phyloP scores from a whole-genome alignment of 352 stramenopile species.

The Phytophthora megakarya region DNA sequence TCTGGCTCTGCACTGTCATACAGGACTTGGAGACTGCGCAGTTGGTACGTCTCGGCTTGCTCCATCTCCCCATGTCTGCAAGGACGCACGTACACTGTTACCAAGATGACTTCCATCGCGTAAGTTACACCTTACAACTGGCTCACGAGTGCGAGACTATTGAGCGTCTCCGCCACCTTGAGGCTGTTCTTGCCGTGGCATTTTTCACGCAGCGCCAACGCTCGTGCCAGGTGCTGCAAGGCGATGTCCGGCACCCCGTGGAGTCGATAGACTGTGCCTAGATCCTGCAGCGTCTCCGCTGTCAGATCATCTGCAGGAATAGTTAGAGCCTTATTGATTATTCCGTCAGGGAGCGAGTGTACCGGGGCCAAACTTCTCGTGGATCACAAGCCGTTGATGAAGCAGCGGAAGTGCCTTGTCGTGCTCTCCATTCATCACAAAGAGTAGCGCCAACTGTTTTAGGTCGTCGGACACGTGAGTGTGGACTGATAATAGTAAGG shows the following conservation, averaged over 20 bases:
- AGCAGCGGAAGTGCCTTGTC: constrained; percentile 71
- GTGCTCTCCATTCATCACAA: constrained; percentile 70
- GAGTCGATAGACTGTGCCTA: constrained; percentile 75
- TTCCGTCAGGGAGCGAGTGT: not conserved
- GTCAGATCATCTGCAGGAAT: constrained; percentile 50
- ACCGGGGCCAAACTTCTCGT: constrained; percentile 80
- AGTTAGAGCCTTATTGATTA: not conserved
- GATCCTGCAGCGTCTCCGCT: constrained; percentile 65
- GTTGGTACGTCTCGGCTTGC: constrained; percentile 52
- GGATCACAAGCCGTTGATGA: constrained; percentile 80
- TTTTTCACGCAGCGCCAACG: constrained; percentile 47
- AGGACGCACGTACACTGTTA: not conserved
- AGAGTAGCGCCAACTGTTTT: constrained; percentile 67
- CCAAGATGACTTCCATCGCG: not conserved
- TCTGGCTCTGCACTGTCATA: constrained; percentile 61
- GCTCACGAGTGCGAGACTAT: constrained; percentile 67
- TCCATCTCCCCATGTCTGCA: constrained; percentile 43
- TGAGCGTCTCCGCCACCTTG: constrained; percentile 82
- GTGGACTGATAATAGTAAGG: constrained; percentile 47
- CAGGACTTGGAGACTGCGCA: constrained; percentile 60
- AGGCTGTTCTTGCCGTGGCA: constrained; percentile 60
- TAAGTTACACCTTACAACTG: constrained; percentile 38
- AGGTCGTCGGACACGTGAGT: constrained; percentile 62
- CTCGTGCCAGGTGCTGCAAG: constrained; percentile 63
- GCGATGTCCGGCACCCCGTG: constrained; percentile 55